These are phyloP conservation scores for Erodium chrysanthum DNA, from an alignment of 441 rosid genomes.

Conservation along the genomic window DNA sequence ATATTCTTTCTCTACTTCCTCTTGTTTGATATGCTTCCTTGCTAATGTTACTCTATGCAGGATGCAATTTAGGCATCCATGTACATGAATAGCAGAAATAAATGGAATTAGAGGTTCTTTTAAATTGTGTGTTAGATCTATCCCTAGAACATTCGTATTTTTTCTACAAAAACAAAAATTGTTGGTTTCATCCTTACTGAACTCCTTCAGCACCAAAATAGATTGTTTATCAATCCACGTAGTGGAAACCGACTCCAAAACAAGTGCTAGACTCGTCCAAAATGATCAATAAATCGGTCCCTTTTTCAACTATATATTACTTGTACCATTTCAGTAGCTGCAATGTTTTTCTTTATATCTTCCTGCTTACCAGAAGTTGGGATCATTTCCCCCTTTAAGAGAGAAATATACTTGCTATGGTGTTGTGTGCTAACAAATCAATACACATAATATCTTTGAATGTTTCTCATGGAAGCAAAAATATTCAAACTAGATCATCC, in stretches of 20 bases:
- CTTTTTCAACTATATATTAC: neutral
- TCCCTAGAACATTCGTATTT: neutral
- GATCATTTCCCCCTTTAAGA: neutral
- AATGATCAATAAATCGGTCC: neutral
- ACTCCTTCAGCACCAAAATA: neutral
- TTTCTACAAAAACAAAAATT: neutral
- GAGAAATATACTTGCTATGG: neutral
- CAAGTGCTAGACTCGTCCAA: neutral
- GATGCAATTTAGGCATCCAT: neutral
- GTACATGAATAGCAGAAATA: too few species aligned
- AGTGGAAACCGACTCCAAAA: neutral
- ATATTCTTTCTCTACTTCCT: neutral
- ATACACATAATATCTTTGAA: neutral
- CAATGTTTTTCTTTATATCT: neutral
- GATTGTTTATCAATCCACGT: neutral
- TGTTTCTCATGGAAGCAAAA: neutral
- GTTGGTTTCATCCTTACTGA: neutral
- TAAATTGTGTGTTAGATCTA: neutral
- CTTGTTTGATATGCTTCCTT: neutral
- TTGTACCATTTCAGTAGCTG: neutral
- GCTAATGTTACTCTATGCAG: neutral
- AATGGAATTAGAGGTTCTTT: neutral
- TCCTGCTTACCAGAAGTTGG: neutral
- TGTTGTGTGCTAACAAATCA: neutral
- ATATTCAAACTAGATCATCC: neutral